These are phyloP conservation scores for Bondarzewia mesenterica DNA, from an alignment of 1,284 basidiomycete species.

Conservation along the genomic window DNA sequence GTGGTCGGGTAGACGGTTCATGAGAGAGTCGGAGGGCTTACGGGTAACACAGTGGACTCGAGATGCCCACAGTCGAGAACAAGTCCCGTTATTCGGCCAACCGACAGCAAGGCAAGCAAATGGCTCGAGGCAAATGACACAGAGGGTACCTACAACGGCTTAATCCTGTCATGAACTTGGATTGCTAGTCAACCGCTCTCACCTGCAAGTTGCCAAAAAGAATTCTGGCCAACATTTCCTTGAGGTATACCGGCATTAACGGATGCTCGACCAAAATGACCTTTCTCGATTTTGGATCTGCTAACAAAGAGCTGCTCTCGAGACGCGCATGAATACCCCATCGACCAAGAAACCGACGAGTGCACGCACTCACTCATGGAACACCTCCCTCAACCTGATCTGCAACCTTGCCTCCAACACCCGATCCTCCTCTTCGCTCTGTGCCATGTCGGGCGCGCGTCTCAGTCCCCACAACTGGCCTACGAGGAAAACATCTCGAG, in stretches of 20 bases:
- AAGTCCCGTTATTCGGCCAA: slow-evolving; percentile 85
- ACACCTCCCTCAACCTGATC: slow-evolving; percentile 64
- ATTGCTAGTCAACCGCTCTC: too few relatives aligned
- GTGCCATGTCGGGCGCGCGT: slow-evolving; percentile 43
- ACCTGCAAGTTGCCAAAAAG: slow-evolving; percentile 91
- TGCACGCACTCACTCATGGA: slow-evolving; percentile 64
- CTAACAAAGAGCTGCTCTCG: slow-evolving; percentile 69
- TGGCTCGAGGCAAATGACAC: slow-evolving; percentile 89
- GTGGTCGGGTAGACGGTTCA: slow-evolving; percentile 2
- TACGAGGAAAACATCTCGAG: slow-evolving; percentile 67
- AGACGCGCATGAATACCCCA: slow-evolving; percentile 11
- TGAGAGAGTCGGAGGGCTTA: slow-evolving; percentile 29
- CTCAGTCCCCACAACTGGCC: slow-evolving; percentile 54
- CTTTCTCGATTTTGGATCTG: slow-evolving; percentile 90
- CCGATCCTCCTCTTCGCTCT: slow-evolving; percentile 64
- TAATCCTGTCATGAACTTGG: too few relatives aligned
- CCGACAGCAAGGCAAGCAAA: slow-evolving; percentile 75
- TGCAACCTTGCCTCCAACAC: slow-evolving; percentile 65
- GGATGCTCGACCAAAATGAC: slow-evolving; percentile 90
- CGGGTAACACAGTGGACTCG: slow-evolving; percentile 83
- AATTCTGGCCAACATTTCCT: slow-evolving; percentile 79
- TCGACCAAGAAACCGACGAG: slow-evolving; percentile 2
- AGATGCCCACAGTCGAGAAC: slow-evolving; percentile 90
- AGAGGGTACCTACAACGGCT: slow-evolving; percentile 88
- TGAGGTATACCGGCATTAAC: slow-evolving; percentile 77